Percentiles rank a stretch among this genome's conserved stretches.
Conservation (phyloP, 148 eudicot genomes). For the Arctostaphylos glauca region DNA sequence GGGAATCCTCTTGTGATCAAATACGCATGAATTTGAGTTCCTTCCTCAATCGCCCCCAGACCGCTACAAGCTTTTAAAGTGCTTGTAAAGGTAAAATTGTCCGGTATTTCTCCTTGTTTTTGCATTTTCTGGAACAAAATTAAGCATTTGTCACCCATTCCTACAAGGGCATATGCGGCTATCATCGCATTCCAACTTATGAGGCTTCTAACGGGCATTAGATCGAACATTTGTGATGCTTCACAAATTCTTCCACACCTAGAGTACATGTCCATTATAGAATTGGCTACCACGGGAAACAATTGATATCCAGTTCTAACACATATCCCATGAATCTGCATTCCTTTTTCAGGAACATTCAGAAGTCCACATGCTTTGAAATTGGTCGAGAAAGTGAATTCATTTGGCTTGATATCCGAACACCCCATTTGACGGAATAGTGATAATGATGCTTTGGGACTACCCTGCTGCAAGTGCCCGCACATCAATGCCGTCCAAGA, state of each 20-base stretch:
- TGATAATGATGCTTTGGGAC: slow-evolving; percentile 39
- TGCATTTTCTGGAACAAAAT: slow-evolving; percentile 46
- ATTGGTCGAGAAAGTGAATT: slow-evolving; percentile 62
- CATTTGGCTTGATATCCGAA: slow-evolving; percentile 61
- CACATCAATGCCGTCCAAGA: slow-evolving; percentile 56
- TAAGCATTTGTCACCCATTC: slow-evolving; percentile 37
- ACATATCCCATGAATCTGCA: slow-evolving; percentile 66
- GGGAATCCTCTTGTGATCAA: slow-evolving; percentile 48
- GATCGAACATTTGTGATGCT: slow-evolving; percentile 47
- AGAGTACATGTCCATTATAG: slow-evolving; percentile 78
- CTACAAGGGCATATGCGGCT: slow-evolving; percentile 54
- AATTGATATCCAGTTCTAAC: slow-evolving; percentile 51
- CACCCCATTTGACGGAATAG: slow-evolving; percentile 44
- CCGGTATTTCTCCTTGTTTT: slow-evolving; percentile 47
- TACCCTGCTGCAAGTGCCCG: slow-evolving; percentile 51
- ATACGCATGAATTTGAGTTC: slow-evolving; percentile 66
- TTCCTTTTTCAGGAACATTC: slow-evolving; percentile 44
- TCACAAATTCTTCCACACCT: slow-evolving; percentile 57
- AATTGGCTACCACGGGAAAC: slow-evolving; percentile 64
- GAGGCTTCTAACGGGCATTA: slow-evolving; percentile 40
- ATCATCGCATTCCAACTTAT: slow-evolving; percentile 84
- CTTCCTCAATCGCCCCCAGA: slow-evolving; percentile 39
- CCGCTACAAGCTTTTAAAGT: slow-evolving; percentile 69
- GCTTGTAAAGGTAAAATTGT: slow-evolving; percentile 70
- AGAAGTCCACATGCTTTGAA: slow-evolving; percentile 63